phyloP scores from a whole-genome alignment of 2,329 filamentous ascomycete genomes.

The Ceratocystis variospora region DNA sequence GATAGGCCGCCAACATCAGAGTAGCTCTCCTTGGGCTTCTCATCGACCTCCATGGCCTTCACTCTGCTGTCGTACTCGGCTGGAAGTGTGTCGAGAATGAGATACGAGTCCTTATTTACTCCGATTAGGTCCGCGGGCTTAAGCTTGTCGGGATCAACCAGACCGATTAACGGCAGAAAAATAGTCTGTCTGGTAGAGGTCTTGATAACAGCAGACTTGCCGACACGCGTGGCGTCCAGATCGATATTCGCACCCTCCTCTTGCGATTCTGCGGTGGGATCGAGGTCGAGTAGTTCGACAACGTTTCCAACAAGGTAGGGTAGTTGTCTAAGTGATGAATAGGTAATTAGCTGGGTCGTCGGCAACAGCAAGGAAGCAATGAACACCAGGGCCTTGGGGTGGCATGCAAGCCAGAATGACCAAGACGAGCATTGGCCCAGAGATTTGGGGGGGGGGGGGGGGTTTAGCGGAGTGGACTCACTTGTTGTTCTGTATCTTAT shows the following conservation, averaged over 20 bases:
- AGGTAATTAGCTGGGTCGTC: not conserved
- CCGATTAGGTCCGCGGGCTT: constrained; percentile 95
- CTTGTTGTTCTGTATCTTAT: constrained; percentile 99
- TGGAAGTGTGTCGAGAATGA: constrained; percentile 89
- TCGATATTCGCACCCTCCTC: constrained; percentile 99
- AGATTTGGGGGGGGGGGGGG: no score
- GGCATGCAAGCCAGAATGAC: not conserved
- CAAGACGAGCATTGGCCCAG: not conserved
- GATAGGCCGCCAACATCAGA: constrained; percentile 93
- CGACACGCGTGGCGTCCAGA: constrained; percentile 86
- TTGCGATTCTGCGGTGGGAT: constrained; percentile 86
- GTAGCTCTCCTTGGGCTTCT: constrained; percentile 99
- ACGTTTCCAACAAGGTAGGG: constrained; percentile 98
- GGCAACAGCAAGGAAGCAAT: no score
- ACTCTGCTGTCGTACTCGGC: constrained; percentile 98
- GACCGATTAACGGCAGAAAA: constrained; percentile 89
- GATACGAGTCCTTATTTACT: constrained; percentile 97
- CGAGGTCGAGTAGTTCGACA: constrained; percentile 89
- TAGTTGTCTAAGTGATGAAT: constrained; percentile 55
- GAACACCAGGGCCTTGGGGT: no score
- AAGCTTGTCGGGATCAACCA: constrained; percentile 87
- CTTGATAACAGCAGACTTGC: constrained; percentile 98
- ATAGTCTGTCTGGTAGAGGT: constrained; percentile 97
- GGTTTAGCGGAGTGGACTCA: no score
- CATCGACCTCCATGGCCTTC: constrained; percentile 99